Percentiles rank a stretch among this genome's conserved stretches.
Evolutionary conservation across 2,329 filamentous ascomycete species (phyloP).

Genomic region (Stachybotrys echinatus): DNA sequence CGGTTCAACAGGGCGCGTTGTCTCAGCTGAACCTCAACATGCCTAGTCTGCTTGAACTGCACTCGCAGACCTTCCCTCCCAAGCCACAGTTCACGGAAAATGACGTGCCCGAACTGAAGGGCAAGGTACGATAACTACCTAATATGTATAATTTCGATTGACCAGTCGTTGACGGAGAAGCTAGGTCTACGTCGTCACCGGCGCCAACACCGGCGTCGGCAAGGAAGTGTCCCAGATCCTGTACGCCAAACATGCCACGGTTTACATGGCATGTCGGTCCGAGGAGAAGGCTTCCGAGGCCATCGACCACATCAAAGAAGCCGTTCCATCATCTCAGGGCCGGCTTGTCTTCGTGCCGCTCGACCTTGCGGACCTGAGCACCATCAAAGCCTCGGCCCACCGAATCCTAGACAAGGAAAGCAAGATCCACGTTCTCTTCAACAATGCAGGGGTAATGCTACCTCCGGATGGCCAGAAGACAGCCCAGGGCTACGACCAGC

Average conservation of each 20-base stretch:
- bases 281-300: conserved; percentile 34
- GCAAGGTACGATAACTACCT: no score
- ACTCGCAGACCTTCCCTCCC: no score
- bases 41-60: no score
- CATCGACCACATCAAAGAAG: conserved; percentile 34
- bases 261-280: conserved; percentile 48
- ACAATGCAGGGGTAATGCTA: conserved; percentile 37
- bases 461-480: conserved; percentile 28
- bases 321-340: conserved; percentile 25
- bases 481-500: conserved; percentile 32
- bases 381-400: conserved; percentile 17
- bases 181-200: conserved; percentile 50
- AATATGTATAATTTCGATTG: no score
- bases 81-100: no score
- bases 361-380: conserved; percentile 28
- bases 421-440: conserved; percentile 30
- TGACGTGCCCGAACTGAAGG: no score
- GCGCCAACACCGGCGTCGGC: conserved; percentile 35
- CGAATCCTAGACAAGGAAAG: conserved; percentile 14
- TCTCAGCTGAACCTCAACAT: no score
- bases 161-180: no score
- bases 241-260: conserved; percentile 45
- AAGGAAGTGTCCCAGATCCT: conserved; percentile 46
- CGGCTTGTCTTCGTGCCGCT: conserved; percentile 14
- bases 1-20: no score